Base-by-base conservation (phyloP, 2,329 filamentous ascomycete genomes). In the Zasmidium cellare region DNA sequence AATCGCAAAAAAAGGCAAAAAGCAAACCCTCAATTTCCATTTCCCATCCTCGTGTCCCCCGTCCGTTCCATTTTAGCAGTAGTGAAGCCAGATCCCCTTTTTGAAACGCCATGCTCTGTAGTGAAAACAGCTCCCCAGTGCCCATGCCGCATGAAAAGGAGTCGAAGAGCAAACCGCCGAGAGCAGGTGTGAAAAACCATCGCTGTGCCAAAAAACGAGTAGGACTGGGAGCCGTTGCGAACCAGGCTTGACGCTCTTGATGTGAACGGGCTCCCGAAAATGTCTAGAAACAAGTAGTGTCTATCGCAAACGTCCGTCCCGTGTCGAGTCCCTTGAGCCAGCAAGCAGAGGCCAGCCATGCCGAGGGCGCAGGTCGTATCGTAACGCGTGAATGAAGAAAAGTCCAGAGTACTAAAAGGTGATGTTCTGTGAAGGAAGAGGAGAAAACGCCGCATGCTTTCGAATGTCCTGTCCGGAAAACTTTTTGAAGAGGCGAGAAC, bases 401-500 rank as follows among this genome's bases (percentile, higher is more conserved):
- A 41, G 35, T 41, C 35, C 35, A 41, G 35, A 41, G 35, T 41
- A 41, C 35, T 41, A 41, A 41, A 41, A 41, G 25, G 35, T 41
- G 16, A 9, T 41, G 35, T 41, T 41, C 35, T 41, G 35, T 58
- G 59, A 49, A 57, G 55, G 45, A 51, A 58, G 25, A 28, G 48
- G 18, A 57, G 49, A 28, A 31, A 57, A 55, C 38, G 50, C 44
- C 48, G 45, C 48, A 57, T 52, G 41, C 46, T 61, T 59, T 48
- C 53, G 31, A 53, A 56, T 14, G 38, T 53, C 35, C 31, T 53
- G 48, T 53, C 53, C 45, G 22, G 28, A 18, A 53, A 56, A 56
- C 53, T 58, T 57, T n/a, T 58, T 57, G 51, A 50, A 53, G 46
- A 44, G 50, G 56, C 53, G 55, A 54, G 51, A 61, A 61, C 47